phyloP scores from a whole-genome alignment of 139 green algal species.

The Ettlia oleoabundans region DNA sequence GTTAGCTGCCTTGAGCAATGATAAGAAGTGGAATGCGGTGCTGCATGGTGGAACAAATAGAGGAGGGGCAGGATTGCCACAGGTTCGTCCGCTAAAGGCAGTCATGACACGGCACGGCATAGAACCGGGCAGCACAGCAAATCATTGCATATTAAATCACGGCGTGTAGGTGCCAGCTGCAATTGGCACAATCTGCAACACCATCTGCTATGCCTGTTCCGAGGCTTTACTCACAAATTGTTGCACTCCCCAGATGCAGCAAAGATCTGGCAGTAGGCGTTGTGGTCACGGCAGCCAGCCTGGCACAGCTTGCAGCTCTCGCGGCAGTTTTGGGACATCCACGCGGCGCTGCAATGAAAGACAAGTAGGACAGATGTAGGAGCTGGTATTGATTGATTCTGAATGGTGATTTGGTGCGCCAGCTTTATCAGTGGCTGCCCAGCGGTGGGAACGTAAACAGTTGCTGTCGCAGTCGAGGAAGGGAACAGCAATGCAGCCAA shows the following conservation, averaged over 20 bases:
- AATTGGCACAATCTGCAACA: too few relatives aligned
- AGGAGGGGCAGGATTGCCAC: too few relatives aligned
- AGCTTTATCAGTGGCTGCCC: too few relatives aligned
- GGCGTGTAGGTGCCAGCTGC: too few relatives aligned
- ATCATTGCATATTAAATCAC: too few relatives aligned
- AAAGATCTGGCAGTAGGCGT: neutral
- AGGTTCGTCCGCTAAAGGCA: neutral
- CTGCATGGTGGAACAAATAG: neutral
- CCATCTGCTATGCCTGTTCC: too few relatives aligned
- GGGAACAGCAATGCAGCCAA: neutral
- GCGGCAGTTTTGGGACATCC: neutral
- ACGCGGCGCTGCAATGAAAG: neutral
- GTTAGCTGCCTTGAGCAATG: neutral
- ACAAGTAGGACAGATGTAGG: neutral
- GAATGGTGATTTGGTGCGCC: too few relatives aligned
- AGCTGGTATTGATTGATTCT: neutral
- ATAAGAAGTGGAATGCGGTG: neutral
- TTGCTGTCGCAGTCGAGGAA: neutral
- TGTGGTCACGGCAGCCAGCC: neutral
- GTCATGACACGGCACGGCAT: neutral
- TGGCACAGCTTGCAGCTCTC: neutral
- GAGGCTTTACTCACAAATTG: neutral
- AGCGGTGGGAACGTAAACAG: too few relatives aligned
- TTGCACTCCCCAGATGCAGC: neutral
- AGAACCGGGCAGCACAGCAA: too few relatives aligned